Base-by-base conservation (phyloP, 1,284 basidiomycete species). In the Irpex sp. region DNA sequence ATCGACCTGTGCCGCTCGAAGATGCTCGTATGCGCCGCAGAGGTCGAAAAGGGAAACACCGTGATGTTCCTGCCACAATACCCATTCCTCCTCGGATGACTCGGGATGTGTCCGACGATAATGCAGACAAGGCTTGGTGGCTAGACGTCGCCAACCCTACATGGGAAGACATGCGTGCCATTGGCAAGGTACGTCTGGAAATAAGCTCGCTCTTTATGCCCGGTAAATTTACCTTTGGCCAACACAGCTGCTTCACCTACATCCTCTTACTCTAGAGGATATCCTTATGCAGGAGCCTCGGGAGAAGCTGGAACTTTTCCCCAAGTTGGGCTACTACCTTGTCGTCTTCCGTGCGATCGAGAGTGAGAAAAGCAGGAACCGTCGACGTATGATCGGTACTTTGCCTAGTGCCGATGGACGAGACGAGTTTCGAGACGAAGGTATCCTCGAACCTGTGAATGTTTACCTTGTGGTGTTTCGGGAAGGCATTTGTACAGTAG, bases 241-340 rank as follows among this genome's bases (percentile, higher is more conserved):
- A 58, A 38, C 15, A 31, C 68, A 94, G 93, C 77, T 94, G 17
- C 82, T 98, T 31, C 93, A 94, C 60, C 83, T 98, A 1, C 96
- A 98, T 75, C 96, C 96, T 0, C 81, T 98, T 19, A 98, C 96
- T 0, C 83, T 98, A 13, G 96, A 98, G 76, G 96, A 98, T 78
- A 94, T 98, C 40, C 77, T 98, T n/a, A 93, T 96, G 67, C 91
- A 94, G 76, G 96, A 98, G 67, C 91, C 93, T 17, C 85, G 95
- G 40, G 96, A 98, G 76, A 98, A 98, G 76, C 79, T 97, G 13
- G 96, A 98, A 71, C 78, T 89, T 3, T 98, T 97, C 73, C 88
- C 93, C 5, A 88, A 86, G 65, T 83, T 98, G 6, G 96, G 96
- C 0, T 98, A 98, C 76, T 96, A 97, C 75, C 95, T 98, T 71